phyloP scores from a whole-genome alignment of 2,329 filamentous ascomycete genomes.

The Pseudonectria buxi region DNA sequence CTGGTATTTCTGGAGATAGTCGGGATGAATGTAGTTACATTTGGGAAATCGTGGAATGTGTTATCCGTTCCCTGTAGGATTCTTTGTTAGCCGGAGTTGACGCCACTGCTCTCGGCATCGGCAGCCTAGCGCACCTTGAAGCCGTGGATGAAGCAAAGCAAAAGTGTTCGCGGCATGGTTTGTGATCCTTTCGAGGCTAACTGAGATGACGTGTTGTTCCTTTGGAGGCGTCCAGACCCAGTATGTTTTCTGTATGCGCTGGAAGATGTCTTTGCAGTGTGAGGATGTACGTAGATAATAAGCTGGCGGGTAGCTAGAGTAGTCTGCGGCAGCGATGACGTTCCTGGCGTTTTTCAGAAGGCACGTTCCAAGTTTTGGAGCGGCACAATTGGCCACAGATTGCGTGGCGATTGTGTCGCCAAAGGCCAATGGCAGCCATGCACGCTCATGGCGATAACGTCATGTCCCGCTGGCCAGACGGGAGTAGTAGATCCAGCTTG shows the following conservation, averaged over 20 bases:
- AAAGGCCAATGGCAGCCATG: no score
- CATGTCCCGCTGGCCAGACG: no score
- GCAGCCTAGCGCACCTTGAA: slow-evolving; percentile 49
- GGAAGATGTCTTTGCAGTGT: no score
- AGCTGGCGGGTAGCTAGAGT: not conserved
- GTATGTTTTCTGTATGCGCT: no score
- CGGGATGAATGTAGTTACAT: slow-evolving; percentile 24
- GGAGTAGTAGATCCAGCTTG: no score
- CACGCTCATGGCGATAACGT: no score
- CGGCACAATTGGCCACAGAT: no score
- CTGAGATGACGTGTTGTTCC: no score
- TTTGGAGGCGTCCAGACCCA: no score
- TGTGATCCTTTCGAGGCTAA: not conserved
- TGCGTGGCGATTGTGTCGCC: no score
- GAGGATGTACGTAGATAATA: not conserved
- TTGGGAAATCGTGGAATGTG: slow-evolving; percentile 62
- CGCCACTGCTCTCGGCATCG: not conserved
- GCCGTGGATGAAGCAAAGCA: slow-evolving; percentile 69
- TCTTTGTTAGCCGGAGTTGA: not conserved
- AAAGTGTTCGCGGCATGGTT: slow-evolving; percentile 46
- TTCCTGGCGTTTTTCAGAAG: not conserved
- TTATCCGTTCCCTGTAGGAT: slow-evolving; percentile 57
- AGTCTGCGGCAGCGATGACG: not conserved
- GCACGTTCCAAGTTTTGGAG: not conserved
- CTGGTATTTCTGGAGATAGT: not conserved